Evolutionary conservation across 148 eudicot species (phyloP), one percentile per base, ranked within the genome.

Genomic region (Cornus kousa): DNA sequence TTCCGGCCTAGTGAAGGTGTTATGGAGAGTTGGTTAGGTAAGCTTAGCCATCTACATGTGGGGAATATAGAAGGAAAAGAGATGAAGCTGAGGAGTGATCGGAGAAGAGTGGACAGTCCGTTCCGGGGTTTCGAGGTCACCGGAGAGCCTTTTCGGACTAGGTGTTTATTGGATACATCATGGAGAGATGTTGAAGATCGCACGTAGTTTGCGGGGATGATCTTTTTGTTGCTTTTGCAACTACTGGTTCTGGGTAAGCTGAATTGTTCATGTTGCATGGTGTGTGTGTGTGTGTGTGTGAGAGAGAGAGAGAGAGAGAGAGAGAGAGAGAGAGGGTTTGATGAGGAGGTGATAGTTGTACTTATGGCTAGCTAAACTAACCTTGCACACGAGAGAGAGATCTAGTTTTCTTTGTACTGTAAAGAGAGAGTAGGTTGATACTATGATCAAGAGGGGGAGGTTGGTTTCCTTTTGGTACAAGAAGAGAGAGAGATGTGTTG

Each of bases 1-100:
- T 89, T 90, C 33, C 93, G 87, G 81, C 90, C 87, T 0, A 86
- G 74, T 35, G 89, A 74, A 5, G 87, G 83, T 3, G 90, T 79
- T 28, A 85, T 65, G 53, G 81, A 66, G 73, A 80, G 79, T 3
- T 74, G 79, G 43, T 75, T 50, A 2, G 91, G 87, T 0, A 85
- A 67, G 55, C 69, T 39, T 10, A 88, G 80, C 89, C 87, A 84
- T 1, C 83, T 67, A 82, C 90, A 89, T 0, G 88, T 70, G 62
- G 94, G 91, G 62, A 89, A 50, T 22, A 84, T 22, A 13, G 85
- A 2, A 3, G 89, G 85, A 78, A 86, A 75, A 72, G 90, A 76
- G 82, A 87, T 76, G 67, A 91, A 53, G 71, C 69, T 80, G 82
- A 91, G 74, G 82, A 93, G 71, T 1, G 94, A 90, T 3, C 87